Evolutionary conservation across 306 rosid genomes (phyloP), one percentile per base, ranked within the genome.

Genomic region (Castanospermum australe): DNA sequence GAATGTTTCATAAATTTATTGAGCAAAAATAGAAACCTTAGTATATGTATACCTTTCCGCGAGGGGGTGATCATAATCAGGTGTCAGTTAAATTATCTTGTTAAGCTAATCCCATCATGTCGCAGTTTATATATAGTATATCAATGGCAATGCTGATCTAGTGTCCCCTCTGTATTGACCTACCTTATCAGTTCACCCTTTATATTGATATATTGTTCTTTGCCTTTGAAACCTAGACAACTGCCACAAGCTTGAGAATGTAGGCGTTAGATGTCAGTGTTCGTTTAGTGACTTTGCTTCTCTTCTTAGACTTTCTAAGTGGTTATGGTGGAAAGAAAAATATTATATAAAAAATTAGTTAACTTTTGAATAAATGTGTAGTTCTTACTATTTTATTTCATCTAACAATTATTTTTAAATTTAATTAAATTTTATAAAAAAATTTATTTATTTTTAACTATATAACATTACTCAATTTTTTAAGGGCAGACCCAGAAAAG

Each of bases 161-260:
- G 61, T 15, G 39, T 18, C 59, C 21, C 59, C 33, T 47, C 42
- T 68, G 35, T 22, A 7, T 25, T n/a, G 59, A 42, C 44, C 4
- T 22, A 1, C 38, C 48, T 50, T 8, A 28, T 60, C 24, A 56
- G 30, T 44, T 69, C 4, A 7, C 41, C 17, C 28, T 12, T 20
- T 18, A 33, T 8, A 18, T 30, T 32, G 8, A 69, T 28, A 3
- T 30, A 11, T 47, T 14, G 7, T 69, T 21, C 42, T 32, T 15
- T 60, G 63, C 41, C 77, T 69, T 70, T 35, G 17, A 33, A 69
- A 32, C 68, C 39, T 66, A 39, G 33, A 21, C 69, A n/a, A n/a
- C n/a, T n/a, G n/a, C n/a, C n/a, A n/a, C n/a, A n/a, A n/a, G n/a
- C n/a, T n/a, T n/a, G n/a, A n/a, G n/a, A n/a, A n/a, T n/a, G n/a